phyloP scores from a whole-genome alignment of 2,329 filamentous ascomycete genomes.

The Claviceps digitariae region DNA sequence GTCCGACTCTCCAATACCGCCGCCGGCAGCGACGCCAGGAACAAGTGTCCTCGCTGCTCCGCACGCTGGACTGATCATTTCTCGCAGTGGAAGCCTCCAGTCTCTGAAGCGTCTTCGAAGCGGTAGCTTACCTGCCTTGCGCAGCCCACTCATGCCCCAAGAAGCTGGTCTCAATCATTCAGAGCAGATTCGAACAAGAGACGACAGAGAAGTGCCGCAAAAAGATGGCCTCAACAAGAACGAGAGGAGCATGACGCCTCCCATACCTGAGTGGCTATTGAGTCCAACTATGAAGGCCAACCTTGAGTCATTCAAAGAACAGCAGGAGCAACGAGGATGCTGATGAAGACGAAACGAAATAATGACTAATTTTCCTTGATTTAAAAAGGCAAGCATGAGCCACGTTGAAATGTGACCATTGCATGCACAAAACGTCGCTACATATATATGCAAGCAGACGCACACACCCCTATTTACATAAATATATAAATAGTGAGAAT shows the following conservation, averaged over 20 bases:
- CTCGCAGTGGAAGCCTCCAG: conserved; percentile 35
- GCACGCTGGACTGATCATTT: conserved; percentile 50
- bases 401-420: background rate
- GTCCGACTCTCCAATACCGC: conserved; percentile 54
- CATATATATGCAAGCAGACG: too few relatives aligned
- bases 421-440: background rate
- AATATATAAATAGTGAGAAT: background rate
- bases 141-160: conserved; percentile 31
- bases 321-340: background rate
- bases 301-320: conserved; percentile 7
- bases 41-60: conserved; percentile 61
- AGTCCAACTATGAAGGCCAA: conserved; percentile 37
- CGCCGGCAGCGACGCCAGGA: conserved; percentile 51
- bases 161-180: conserved; percentile 32
- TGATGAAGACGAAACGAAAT: background rate
- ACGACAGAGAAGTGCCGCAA: background rate
- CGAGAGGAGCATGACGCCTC: conserved; percentile 41
- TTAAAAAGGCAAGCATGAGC: background rate
- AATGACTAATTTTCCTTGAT: background rate
- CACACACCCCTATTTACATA: too few relatives aligned
- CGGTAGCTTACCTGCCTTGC: conserved; percentile 34
- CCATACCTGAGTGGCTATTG: conserved; percentile 48
- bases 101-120: conserved; percentile 41
- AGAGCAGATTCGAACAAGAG: conserved; percentile 1
- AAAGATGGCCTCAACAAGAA: background rate